Conservation (phyloP, 495 filamentous ascomycete genomes). For the Trichoderma reesei region DNA sequence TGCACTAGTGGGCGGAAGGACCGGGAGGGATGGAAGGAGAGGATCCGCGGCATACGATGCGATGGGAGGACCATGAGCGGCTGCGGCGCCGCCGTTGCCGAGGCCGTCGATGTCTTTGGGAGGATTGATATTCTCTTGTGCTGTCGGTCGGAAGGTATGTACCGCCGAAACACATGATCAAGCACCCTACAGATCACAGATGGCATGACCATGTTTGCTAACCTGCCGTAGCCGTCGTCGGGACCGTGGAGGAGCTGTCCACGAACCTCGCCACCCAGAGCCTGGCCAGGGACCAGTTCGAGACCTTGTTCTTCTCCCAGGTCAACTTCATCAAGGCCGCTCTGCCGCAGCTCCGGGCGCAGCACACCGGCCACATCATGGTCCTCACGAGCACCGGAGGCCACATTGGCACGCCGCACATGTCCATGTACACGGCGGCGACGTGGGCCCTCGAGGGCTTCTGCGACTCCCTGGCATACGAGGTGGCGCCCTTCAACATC, state of each 20-base stretch:
- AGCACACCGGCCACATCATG: slow-evolving; percentile 79
- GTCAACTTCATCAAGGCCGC: slow-evolving; percentile 91
- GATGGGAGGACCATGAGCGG: slow-evolving; percentile 48
- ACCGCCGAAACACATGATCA: not conserved
- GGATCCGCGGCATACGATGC: slow-evolving; percentile 45
- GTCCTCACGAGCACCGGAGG: slow-evolving; percentile 83
- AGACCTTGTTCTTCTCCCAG: slow-evolving; percentile 86
- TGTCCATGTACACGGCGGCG: slow-evolving; percentile 82
- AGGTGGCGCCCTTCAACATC: slow-evolving; percentile 95
- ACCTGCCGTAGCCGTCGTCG: slow-evolving; percentile 56
- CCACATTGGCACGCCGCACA: slow-evolving; percentile 84
- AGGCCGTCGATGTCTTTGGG: slow-evolving; percentile 74
- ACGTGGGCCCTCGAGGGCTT: slow-evolving; percentile 98
- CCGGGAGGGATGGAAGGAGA: slow-evolving; percentile 48
- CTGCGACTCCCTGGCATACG: slow-evolving; percentile 92
- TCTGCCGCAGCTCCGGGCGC: slow-evolving; percentile 67
- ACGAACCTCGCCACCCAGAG: slow-evolving; percentile 62
- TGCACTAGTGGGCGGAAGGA: slow-evolving; percentile 46
- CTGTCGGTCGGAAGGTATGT: slow-evolving; percentile 71
- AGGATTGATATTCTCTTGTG: slow-evolving; percentile 82
- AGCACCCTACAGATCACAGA: not conserved
- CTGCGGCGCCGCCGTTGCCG: slow-evolving; percentile 75
- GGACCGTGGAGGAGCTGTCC: slow-evolving; percentile 83
- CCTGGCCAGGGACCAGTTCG: slow-evolving; percentile 82
- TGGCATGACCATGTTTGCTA: not conserved